Evolutionary conservation across 805 yeast species (phyloP).

Genomic region (Ogataea haglerorum): DNA sequence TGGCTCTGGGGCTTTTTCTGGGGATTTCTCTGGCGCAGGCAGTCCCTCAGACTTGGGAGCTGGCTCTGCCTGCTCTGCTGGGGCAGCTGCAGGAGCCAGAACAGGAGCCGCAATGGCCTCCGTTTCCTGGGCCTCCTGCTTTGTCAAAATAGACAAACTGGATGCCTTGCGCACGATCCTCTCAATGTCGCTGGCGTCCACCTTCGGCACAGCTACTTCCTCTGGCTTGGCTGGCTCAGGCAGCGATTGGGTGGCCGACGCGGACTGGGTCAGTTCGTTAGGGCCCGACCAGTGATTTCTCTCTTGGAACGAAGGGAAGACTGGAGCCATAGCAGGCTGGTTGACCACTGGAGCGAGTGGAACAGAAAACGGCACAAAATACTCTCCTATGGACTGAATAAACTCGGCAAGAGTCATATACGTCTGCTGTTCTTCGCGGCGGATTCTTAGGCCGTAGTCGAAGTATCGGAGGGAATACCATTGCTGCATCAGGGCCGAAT

Average conservation of each 20-base stretch:
- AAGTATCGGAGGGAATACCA: conserved; percentile 69
- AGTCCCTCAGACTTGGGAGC: not conserved
- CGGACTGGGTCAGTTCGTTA: no score
- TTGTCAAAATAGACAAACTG: not conserved
- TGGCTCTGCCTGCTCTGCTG: not conserved
- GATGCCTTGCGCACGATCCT: not conserved
- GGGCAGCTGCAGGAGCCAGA: not conserved
- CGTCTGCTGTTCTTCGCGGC: conserved; percentile 52
- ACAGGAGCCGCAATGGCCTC: not conserved
- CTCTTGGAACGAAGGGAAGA: no score
- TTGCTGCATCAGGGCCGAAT: conserved; percentile 68
- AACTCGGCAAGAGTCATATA: conserved; percentile 54
- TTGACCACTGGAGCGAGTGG: conserved; percentile 42
- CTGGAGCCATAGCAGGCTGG: no score
- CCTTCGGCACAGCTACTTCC: conserved; percentile 9
- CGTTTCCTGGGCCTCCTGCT: not conserved
- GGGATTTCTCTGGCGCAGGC: conserved; percentile 1
- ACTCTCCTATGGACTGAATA: conserved; percentile 45
- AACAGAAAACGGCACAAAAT: conserved; percentile 56
- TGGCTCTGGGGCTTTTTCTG: conserved; percentile 1
- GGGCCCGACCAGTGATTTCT: no score
- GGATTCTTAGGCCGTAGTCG: conserved; percentile 48
- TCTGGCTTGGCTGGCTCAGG: conserved; percentile 4
- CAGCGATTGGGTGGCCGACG: not conserved
- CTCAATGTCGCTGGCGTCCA: not conserved